Base-by-base conservation (phyloP, 331 rosid genomes). In the Phaseolus coccineus region DNA sequence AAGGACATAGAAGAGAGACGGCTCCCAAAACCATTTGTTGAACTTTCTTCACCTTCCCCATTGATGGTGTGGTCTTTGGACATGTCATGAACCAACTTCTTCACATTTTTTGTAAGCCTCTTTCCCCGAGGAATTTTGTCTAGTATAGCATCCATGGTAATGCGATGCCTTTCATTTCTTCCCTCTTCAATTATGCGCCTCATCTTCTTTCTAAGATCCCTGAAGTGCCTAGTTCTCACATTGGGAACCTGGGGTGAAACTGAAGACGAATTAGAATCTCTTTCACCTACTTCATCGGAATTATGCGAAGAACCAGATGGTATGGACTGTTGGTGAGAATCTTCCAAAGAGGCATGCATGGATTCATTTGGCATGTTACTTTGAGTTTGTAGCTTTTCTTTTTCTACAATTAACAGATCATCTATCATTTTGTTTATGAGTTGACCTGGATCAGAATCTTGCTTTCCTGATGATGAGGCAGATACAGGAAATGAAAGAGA, bases 81-180 rank as follows among this genome's bases (percentile, higher is more conserved):
- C 4, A 35, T 61, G 3, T 62, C 71, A 27, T 74, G 53, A 7
- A 84, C 64, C 10, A 76, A 66, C 69, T 67, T 83, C 77, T 65
- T 86, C 6, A 78, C 56, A 12, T 53, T 80, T 6, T 62, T 69
- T 0, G 85, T 58, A 70, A 81, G 5, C 25, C 63, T 87, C 10
- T 77, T 79, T 35, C 93, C 97, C 3, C 52, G 84, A 77, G 98
- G 97, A 83, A 94, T 77, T 81, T 90, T 94, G 78, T 94, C 92
- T 40, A 89, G 81, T 52, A 91, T 51, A 25, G 86, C 90, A 56
- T 94, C 98, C 97, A 86, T 90, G 50, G 96, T 40, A 55, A 91
- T 88, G 44, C 89, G 83, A 37, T 24, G 65, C 80, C 86, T 90
- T 75, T 90, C 96, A 9, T 84, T 82, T 76, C 78, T 87, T 53